Evolutionary conservation across 768 basidiomycete genomes (phyloP).

Genomic region (Tulasnella sp.): DNA sequence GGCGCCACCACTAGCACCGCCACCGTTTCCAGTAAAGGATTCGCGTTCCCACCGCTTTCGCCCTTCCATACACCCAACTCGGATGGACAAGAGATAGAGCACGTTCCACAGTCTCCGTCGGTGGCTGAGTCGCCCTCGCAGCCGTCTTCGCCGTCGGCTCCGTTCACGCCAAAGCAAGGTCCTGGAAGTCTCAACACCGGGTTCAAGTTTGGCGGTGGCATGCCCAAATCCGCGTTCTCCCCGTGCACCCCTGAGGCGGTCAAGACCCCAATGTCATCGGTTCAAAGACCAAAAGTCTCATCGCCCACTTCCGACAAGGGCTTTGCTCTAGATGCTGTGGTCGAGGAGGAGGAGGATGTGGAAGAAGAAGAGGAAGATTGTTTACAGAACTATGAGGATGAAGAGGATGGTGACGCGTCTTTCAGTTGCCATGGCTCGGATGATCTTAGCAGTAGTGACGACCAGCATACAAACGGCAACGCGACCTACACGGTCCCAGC

Average conservation of each 20-base stretch:
- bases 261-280: background rate
- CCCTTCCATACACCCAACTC: background rate
- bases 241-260: background rate
- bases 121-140: background rate
- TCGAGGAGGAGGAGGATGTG: background rate
- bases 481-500: background rate
- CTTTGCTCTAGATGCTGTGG: background rate
- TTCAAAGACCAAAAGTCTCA: background rate
- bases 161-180: background rate
- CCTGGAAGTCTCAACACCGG: slow-evolving; percentile 2
- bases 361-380: slow-evolving; percentile 3
- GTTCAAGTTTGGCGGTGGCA: slow-evolving; percentile 14
- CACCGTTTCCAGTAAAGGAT: no score
- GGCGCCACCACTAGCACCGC: background rate
- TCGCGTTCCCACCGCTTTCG: slow-evolving; percentile 6
- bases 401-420: slow-evolving; percentile 2
- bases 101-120: background rate
- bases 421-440: background rate
- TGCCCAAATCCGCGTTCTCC: background rate
- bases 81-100: background rate
- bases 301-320: background rate
- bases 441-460: background rate
- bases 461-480: background rate
- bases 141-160: background rate
- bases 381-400: background rate